These are phyloP conservation scores for Brettanomyces bruxellensis DNA, from an alignment of 805 yeast genomes.

Conservation along the genomic window DNA sequence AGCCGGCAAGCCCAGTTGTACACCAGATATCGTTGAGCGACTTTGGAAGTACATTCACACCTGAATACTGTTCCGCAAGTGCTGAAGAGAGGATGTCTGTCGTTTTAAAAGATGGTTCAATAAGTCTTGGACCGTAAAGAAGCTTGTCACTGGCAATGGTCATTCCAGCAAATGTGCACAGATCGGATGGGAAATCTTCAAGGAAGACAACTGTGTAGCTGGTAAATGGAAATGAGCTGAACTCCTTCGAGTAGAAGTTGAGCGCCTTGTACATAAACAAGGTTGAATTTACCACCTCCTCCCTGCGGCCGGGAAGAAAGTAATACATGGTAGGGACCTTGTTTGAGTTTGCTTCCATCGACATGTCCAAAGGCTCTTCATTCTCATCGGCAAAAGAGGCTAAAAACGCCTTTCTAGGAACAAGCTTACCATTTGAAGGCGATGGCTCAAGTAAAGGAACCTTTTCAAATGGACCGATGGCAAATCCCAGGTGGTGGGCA, in stretches of 20 bases:
- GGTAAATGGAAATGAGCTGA: slow-evolving; percentile 87
- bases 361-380: slow-evolving; percentile 16
- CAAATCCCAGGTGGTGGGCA: slow-evolving; percentile 94
- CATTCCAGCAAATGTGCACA: slow-evolving; percentile 67
- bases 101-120: slow-evolving; percentile 68
- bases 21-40: slow-evolving; percentile 82
- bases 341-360: slow-evolving; percentile 12
- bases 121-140: slow-evolving; percentile 60
- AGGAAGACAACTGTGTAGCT: slow-evolving; percentile 74
- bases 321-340: slow-evolving; percentile 53
- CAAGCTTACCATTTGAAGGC: slow-evolving; percentile 18
- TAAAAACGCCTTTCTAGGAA: slow-evolving; percentile 19
- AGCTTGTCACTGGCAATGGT: slow-evolving; percentile 51
- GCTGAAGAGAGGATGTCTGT: slow-evolving; percentile 64
- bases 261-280: slow-evolving; percentile 69
- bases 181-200: slow-evolving; percentile 38
- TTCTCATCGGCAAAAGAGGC: slow-evolving; percentile 24
- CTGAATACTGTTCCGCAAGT: slow-evolving; percentile 86
- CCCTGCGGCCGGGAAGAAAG: slow-evolving; percentile 48
- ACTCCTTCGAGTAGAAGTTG: slow-evolving; percentile 77
- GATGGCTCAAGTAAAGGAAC: slow-evolving; percentile 42
- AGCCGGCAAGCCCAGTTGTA: slow-evolving; percentile 74
- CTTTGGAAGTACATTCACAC: slow-evolving; percentile 79
- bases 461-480: slow-evolving; percentile 78
- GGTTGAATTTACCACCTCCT: slow-evolving; percentile 60